These are phyloP conservation scores for Conticribra guillardii DNA, from an alignment of 108 stramenopile genomes.

Conservation along the genomic window DNA sequence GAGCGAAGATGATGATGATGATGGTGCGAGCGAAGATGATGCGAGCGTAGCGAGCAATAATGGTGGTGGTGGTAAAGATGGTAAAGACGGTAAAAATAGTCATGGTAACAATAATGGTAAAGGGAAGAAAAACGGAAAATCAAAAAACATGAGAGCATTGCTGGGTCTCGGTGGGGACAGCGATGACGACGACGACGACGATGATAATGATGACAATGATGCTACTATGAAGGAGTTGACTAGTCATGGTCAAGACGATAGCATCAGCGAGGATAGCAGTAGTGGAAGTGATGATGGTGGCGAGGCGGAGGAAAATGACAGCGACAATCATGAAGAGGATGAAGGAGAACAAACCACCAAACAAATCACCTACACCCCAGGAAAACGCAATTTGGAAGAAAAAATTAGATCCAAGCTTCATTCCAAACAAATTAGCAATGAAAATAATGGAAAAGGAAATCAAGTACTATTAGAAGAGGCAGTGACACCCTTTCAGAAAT, in stretches of 20 bases:
- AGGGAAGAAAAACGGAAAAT: slow-evolving; percentile 19
- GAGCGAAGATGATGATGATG: slow-evolving; percentile 12
- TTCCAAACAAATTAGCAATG: slow-evolving; percentile 19
- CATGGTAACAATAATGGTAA: slow-evolving; percentile 32
- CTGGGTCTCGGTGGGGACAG: slow-evolving; percentile 59
- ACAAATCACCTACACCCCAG: slow-evolving; percentile 69
- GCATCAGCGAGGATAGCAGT: slow-evolving; percentile 26
- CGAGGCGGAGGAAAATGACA: slow-evolving; percentile 5
- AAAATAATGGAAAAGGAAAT: slow-evolving; percentile 23
- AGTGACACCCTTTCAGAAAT: slow-evolving; percentile 88
- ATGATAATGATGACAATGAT: background rate
- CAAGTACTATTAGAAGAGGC: slow-evolving; percentile 42
- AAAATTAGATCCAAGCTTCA: slow-evolving; percentile 77
- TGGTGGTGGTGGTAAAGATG: no score
- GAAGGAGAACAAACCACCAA: slow-evolving; percentile 43
- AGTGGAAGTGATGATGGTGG: slow-evolving; percentile 27
- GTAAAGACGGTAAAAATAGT: no score
- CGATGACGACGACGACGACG: slow-evolving; percentile 46
- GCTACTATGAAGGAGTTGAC: background rate
- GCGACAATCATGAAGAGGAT: slow-evolving; percentile 2
- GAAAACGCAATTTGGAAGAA: slow-evolving; percentile 65
- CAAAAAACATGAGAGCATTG: slow-evolving; percentile 50
- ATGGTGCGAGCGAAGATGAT: background rate
- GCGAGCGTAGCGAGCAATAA: no score
- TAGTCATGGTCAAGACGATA: background rate